phyloP scores from a whole-genome alignment of 2,329 filamentous ascomycete species.

The Clarireedia paspali region DNA sequence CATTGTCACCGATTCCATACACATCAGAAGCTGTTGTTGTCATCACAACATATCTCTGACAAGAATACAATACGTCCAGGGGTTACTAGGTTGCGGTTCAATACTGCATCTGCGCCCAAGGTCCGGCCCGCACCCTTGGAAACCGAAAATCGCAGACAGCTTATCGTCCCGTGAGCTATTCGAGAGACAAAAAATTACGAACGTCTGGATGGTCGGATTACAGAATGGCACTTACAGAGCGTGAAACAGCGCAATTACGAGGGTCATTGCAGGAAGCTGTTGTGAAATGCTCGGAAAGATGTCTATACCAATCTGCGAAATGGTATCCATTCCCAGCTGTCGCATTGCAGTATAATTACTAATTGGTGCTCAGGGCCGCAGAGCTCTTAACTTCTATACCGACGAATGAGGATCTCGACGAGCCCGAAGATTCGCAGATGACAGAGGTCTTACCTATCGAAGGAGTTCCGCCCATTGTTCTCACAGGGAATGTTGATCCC shows the following conservation, averaged over 20 bases:
- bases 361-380: conserved; percentile 61
- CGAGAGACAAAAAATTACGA: background rate
- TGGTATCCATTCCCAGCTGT: conserved; percentile 49
- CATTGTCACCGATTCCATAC: background rate
- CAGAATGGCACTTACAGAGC: conserved; percentile 37
- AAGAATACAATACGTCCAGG: background rate
- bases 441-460: conserved; percentile 40
- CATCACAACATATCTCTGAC: background rate
- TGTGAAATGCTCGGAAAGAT: conserved; percentile 86
- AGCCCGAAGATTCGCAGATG: conserved; percentile 53
- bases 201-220: background rate
- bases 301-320: conserved; percentile 93
- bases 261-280: conserved; percentile 76
- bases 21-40: background rate
- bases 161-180: background rate
- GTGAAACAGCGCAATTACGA: conserved; percentile 45
- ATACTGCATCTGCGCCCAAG: background rate
- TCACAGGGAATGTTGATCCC: conserved; percentile 54
- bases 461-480: conserved; percentile 41
- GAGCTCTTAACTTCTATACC: conserved; percentile 84
- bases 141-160: background rate
- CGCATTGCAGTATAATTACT: background rate
- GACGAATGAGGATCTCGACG: conserved; percentile 39
- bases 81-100: background rate
- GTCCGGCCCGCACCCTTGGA: background rate